Conservation (phyloP, 1,139 yeast species). For the Taphrina communis region DNA sequence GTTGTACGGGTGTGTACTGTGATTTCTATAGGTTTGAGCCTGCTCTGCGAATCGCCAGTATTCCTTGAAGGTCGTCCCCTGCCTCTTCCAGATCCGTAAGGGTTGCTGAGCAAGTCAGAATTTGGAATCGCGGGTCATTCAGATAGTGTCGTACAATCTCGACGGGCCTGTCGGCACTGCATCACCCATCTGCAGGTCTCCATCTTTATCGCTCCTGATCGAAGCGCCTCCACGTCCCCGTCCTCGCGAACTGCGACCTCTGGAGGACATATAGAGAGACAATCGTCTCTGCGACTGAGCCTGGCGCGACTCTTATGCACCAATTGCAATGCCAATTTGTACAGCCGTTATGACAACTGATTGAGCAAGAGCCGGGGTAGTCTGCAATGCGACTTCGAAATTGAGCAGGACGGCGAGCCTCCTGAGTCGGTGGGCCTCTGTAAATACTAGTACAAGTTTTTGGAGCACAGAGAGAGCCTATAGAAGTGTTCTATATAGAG, state of each 20-base stretch:
- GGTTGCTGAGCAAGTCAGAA: slow-evolving; percentile 32
- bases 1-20: neutral
- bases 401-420: too few species aligned
- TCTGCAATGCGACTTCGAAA: neutral
- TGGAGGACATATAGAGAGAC: slow-evolving; percentile 13
- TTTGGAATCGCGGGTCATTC: neutral
- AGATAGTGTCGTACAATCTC: slow-evolving; percentile 32
- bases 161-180: slow-evolving; percentile 21
- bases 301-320: neutral
- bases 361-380: too few species aligned
- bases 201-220: slow-evolving; percentile 35
- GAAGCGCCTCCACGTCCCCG: slow-evolving; percentile 33
- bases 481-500: too few species aligned
- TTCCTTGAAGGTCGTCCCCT: slow-evolving; percentile 28
- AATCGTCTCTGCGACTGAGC: neutral
- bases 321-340: neutral
- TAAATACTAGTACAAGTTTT: too few species aligned
- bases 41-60: slow-evolving; percentile 9
- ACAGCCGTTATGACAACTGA: too few species aligned
- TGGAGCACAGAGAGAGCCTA: neutral
- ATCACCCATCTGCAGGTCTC: slow-evolving; percentile 42
- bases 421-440: too few species aligned
- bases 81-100: slow-evolving; percentile 33
- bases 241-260: slow-evolving; percentile 30
- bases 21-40: slow-evolving; percentile 32